Conservation (phyloP, 768 basidiomycete genomes). For the Epithele typhae region DNA sequence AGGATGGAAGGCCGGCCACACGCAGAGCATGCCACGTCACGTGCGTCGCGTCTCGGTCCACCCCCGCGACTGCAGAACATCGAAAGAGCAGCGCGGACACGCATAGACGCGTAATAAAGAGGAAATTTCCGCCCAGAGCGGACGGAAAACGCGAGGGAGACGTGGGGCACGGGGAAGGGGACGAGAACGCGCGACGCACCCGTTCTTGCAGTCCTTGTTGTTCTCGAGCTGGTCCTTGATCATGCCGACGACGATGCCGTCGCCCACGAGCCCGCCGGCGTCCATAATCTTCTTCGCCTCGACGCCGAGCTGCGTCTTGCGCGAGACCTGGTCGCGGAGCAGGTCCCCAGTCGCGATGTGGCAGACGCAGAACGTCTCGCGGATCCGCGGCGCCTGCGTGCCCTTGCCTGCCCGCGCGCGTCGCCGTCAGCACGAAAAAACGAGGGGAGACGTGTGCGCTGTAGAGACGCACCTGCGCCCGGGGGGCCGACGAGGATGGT, state of each 20-base stretch:
- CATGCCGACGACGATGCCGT: constrained; percentile 97
- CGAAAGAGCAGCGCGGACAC: too few species aligned
- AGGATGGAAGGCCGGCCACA: not conserved
- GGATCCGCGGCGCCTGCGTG: constrained; percentile 93
- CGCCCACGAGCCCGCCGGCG: constrained; percentile 87
- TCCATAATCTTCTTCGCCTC: constrained; percentile 99
- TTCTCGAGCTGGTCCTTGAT: constrained; percentile 93
- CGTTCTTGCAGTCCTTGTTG: constrained; percentile 91
- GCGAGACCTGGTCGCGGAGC: constrained; percentile 88
- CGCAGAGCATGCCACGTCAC: not conserved
- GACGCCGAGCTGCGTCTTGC: constrained; percentile 83
- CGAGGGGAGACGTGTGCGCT: too few species aligned
- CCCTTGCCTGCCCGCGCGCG: constrained; percentile 73
- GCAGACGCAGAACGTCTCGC: constrained; percentile 91
- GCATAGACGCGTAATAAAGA: not conserved
- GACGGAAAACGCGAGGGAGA: not conserved
- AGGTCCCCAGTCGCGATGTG: constrained; percentile 99
- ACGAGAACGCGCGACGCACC: constrained; percentile 51
- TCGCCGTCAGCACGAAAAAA: too few species aligned
- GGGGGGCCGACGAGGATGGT: constrained; percentile 96
- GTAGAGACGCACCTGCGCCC: constrained; percentile 89
- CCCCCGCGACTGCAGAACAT: too few species aligned
- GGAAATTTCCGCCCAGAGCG: too few species aligned
- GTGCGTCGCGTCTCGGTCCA: too few species aligned
- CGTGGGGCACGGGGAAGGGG: too few species aligned